A percentile compares a stretch with the other conserved stretches of the same genome.
These are phyloP conservation scores for Aureobasidium sp. DNA, from an alignment of 2,329 filamentous ascomycete genomes.

Conservation along the genomic window DNA sequence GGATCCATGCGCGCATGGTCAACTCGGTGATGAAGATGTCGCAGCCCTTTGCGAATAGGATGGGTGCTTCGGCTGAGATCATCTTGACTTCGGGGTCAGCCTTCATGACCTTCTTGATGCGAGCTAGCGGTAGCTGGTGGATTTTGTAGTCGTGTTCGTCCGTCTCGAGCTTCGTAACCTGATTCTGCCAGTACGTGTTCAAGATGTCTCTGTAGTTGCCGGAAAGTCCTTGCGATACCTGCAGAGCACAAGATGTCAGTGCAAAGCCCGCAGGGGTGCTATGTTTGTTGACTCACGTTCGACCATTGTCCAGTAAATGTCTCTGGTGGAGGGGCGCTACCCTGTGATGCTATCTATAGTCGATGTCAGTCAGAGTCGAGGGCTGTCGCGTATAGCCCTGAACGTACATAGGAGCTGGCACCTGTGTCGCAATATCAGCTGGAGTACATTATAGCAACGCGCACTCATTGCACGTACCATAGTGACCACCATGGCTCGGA, in stretches of 20 bases:
- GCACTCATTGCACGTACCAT: constrained; percentile 29
- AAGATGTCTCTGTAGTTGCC: constrained; percentile 94
- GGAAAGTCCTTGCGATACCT: constrained; percentile 92
- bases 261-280: not conserved
- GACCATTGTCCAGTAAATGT: constrained; percentile 92
- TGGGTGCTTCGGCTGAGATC: constrained; percentile 97
- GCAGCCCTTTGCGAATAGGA: constrained; percentile 95
- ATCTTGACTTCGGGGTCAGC: constrained; percentile 99
- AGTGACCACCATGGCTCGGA: constrained; percentile 38
- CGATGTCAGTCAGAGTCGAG: constrained; percentile 5
- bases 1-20: constrained; percentile 99
- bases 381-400: constrained; percentile 11
- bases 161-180: constrained; percentile 87
- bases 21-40: constrained; percentile 99
- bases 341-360: constrained; percentile 71
- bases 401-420: constrained; percentile 59
- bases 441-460: not conserved
- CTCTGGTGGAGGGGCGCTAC: constrained; percentile 80
- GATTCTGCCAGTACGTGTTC: constrained; percentile 98
- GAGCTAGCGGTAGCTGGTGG: constrained; percentile 90
- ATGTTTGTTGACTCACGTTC: constrained; percentile 55
- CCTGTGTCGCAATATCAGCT: constrained; percentile 35
- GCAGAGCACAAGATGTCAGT: constrained; percentile 5
- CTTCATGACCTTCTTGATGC: constrained; percentile 99
- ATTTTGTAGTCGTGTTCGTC: constrained; percentile 98